These are phyloP conservation scores for Globisporangium spinosum DNA, from an alignment of 352 stramenopile genomes.

Conservation along the genomic window DNA sequence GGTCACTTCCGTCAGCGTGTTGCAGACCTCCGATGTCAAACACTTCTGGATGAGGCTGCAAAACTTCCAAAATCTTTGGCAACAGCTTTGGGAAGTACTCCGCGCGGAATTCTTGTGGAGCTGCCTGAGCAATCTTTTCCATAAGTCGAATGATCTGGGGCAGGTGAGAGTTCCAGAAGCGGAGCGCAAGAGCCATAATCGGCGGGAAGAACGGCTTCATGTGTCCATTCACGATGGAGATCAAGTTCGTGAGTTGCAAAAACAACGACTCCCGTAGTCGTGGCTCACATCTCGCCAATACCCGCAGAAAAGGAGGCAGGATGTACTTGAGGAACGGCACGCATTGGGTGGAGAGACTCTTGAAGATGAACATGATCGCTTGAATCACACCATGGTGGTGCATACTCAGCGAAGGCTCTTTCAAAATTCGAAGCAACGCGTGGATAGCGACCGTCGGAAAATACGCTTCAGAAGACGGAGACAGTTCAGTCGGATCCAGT, in stretches of 20 bases:
- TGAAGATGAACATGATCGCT: slow-evolving; percentile 99
- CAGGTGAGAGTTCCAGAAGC: slow-evolving; percentile 96
- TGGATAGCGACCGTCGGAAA: slow-evolving; percentile 98
- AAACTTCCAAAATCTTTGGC: slow-evolving; percentile 83
- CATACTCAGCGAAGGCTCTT: slow-evolving; percentile 92
- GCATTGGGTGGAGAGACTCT: slow-evolving; percentile 92
- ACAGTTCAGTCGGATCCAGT: slow-evolving; percentile 65
- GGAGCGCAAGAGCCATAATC: slow-evolving; percentile 95
- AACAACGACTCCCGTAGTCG: slow-evolving; percentile 95
- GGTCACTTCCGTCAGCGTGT: slow-evolving; percentile 24
- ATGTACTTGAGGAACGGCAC: slow-evolving; percentile 97
- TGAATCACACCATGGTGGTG: slow-evolving; percentile 97
- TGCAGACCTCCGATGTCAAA: slow-evolving; percentile 48
- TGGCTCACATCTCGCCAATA: slow-evolving; percentile 89
- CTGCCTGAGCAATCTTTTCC: slow-evolving; percentile 83
- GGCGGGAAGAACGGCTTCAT: slow-evolving; percentile 95
- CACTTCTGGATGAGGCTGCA: slow-evolving; percentile 77
- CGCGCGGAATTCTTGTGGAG: slow-evolving; percentile 71
- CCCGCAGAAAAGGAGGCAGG: slow-evolving; percentile 95
- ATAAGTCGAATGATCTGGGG: slow-evolving; percentile 95
- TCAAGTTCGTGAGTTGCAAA: slow-evolving; percentile 94
- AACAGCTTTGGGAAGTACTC: slow-evolving; percentile 88
- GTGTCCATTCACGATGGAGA: slow-evolving; percentile 94
- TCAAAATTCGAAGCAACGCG: slow-evolving; percentile 94
- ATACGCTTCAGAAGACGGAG: slow-evolving; percentile 88